Base-by-base conservation (phyloP, 139 green algal species). In the Haematococcus lacustris region DNA sequence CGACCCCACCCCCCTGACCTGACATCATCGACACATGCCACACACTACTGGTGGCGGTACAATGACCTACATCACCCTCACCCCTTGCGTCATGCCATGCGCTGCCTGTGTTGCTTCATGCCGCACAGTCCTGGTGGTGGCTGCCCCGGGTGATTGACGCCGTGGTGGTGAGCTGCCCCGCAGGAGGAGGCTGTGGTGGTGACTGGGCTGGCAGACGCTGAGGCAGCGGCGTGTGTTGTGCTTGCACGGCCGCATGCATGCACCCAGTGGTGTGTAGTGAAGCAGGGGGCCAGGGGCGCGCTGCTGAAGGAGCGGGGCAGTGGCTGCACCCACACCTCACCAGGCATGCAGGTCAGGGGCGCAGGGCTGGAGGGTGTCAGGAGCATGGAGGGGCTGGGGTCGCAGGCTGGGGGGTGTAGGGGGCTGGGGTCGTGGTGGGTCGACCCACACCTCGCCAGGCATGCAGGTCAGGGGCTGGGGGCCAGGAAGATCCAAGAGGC, bases 181-280 rank as follows among this genome's bases (percentile, higher is more conserved):
- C 79, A 92, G 80, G 92, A 96, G 43, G 91, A 96, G 71, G 91
- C 88, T 0, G 64, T 75, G 28, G 83, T 84, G 26, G 78, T 98
- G 30, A 97, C 91, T 1, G 91, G 90, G 0, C 34, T 79, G 39
- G 17, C 4, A 2, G 87, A 93, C 51, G 77, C 89, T 0, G 75
- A 88, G 59, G 71, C 70, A 34, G 86, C 89, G 6, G 92, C 84
- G 1, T 2, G 65, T 1, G 66, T 38, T 23, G 59, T 98, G 26
- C 82, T 98, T 35, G 35, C 76, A 0, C 79, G 85, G 2, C 78
- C 82, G 0, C 73, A 63, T 1, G 63, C 71, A 1, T 59, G 61
- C n/a, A 92, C 90, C 0, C 43, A 86, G 66, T 93, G 92, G 90
- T 87, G 79, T 40, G 79, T 95, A 7, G 82, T 98, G 51, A 98